Conservation (phyloP, 2,329 filamentous ascomycete genomes). For the Polychaeton citri region DNA sequence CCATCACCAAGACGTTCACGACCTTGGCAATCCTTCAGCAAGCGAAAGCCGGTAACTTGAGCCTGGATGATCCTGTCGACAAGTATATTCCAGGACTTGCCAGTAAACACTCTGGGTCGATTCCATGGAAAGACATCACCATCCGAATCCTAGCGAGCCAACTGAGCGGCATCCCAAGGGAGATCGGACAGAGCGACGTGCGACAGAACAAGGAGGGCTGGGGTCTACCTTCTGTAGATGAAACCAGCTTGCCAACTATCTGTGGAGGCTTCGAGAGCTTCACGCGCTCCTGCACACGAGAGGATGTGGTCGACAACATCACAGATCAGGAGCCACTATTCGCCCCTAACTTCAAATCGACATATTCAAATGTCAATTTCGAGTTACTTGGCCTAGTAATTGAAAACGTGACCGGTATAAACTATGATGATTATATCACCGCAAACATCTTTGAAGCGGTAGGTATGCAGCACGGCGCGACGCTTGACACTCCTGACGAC, state of each 20-base stretch:
- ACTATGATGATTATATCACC: constrained; percentile 26
- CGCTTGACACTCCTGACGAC: constrained; percentile 21
- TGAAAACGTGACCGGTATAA: constrained; percentile 23
- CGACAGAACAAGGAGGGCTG: constrained; percentile 10
- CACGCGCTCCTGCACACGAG: constrained; percentile 16
- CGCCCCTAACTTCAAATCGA: constrained; percentile 28
- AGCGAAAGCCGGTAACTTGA: constrained; percentile 37
- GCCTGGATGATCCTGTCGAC: constrained; percentile 33
- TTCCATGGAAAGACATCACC: constrained; percentile 31
- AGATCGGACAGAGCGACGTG: constrained; percentile 18
- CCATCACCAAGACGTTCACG: constrained; percentile 33
- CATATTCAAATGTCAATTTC: constrained; percentile 30
- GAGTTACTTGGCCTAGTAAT: constrained; percentile 28
- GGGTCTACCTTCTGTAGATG: constrained; percentile 23
- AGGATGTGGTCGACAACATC: constrained; percentile 22
- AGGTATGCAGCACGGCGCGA: constrained; percentile 18
- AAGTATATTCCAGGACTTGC: constrained; percentile 35
- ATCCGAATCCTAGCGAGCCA: constrained; percentile 30
- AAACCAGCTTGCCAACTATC: constrained; percentile 15
- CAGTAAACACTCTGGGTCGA: constrained; percentile 22
- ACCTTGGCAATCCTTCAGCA: constrained; percentile 40
- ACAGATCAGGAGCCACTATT: constrained; percentile 23
- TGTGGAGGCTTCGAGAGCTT: constrained; percentile 24
- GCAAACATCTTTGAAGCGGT: constrained; percentile 27
- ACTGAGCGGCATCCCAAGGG: constrained; percentile 28